phyloP scores from a whole-genome alignment of 768 basidiomycete species.

The Auriscalpium vulgare region DNA sequence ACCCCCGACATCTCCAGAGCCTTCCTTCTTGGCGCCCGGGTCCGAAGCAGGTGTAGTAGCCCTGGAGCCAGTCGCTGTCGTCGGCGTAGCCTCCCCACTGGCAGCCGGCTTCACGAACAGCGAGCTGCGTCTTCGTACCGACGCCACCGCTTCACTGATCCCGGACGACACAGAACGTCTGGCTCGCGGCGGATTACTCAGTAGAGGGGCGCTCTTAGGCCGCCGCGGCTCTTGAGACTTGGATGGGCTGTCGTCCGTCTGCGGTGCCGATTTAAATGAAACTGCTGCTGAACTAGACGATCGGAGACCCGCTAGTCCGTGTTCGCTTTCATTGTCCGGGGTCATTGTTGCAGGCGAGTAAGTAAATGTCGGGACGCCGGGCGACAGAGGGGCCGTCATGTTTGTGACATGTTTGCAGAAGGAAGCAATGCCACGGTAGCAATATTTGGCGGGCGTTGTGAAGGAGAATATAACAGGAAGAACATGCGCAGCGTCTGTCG shows the following conservation, averaged over 20 bases:
- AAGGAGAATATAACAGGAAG: conserved; percentile 70
- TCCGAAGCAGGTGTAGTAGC: neutral
- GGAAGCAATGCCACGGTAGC: conserved; percentile 67
- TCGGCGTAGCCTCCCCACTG: neutral
- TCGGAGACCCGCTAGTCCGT: neutral
- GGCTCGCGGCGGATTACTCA: neutral
- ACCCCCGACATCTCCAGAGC: conserved; percentile 15
- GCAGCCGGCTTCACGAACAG: neutral
- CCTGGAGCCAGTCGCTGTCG: neutral
- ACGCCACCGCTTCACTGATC: neutral
- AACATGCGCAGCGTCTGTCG: conserved; percentile 60
- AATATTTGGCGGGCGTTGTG: conserved; percentile 72
- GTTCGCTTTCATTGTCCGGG: neutral
- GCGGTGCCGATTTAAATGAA: neutral
- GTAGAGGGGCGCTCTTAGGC: neutral
- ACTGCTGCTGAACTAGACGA: neutral
- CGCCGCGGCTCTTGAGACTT: neutral
- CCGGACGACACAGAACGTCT: neutral
- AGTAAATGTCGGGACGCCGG: conserved; percentile 8
- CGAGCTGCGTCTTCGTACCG: neutral
- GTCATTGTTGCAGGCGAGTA: conserved; percentile 10
- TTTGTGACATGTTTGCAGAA: conserved; percentile 64
- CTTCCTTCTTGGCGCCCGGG: neutral
- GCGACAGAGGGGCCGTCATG: conserved; percentile 18
- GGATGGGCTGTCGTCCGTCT: neutral